A percentile compares a stretch with the other conserved stretches of the same genome.
phyloP scores from a whole-genome alignment of 352 stramenopile genomes.

The Globisporangium lucens region DNA sequence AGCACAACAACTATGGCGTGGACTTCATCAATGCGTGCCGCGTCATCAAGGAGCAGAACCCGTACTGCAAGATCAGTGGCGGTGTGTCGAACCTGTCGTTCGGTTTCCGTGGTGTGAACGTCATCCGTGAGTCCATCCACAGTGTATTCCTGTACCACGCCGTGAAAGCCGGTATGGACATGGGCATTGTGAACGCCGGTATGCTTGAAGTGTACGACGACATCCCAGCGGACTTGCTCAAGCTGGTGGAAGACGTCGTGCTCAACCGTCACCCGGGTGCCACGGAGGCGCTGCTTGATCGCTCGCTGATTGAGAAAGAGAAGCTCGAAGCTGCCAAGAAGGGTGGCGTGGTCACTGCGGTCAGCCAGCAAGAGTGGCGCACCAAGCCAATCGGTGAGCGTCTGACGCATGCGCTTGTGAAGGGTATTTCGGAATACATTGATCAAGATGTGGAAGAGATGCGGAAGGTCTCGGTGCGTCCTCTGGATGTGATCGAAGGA shows the following conservation, averaged over 20 bases:
- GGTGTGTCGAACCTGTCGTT: slow-evolving; percentile 97
- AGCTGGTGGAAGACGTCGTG: slow-evolving; percentile 92
- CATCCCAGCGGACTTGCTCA: slow-evolving; percentile 80
- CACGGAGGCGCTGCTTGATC: slow-evolving; percentile 92
- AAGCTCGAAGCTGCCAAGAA: slow-evolving; percentile 84
- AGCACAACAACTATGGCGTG: slow-evolving; percentile 97
- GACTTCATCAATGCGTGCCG: slow-evolving; percentile 96
- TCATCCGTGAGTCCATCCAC: slow-evolving; percentile 97
- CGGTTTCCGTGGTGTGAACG: slow-evolving; percentile 96
- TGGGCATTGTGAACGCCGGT: slow-evolving; percentile 97
- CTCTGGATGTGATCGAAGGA: slow-evolving; percentile 97
- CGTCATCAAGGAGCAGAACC: slow-evolving; percentile 95
- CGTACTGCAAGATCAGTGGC: slow-evolving; percentile 95
- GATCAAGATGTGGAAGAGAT: slow-evolving; percentile 96
- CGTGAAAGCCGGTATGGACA: slow-evolving; percentile 96
- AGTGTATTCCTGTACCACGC: slow-evolving; percentile 96
- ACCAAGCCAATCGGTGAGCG: slow-evolving; percentile 89
- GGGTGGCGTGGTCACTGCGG: slow-evolving; percentile 50
- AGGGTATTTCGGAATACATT: slow-evolving; percentile 97
- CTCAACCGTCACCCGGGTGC: slow-evolving; percentile 89
- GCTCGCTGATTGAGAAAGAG: slow-evolving; percentile 84
- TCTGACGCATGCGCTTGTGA: slow-evolving; percentile 95
- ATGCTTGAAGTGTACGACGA: slow-evolving; percentile 87
- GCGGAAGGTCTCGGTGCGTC: slow-evolving; percentile 55
- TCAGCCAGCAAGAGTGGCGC: slow-evolving; percentile 87